phyloP scores from a whole-genome alignment of 2,329 filamentous ascomycete genomes.

The Monascus ruber region DNA sequence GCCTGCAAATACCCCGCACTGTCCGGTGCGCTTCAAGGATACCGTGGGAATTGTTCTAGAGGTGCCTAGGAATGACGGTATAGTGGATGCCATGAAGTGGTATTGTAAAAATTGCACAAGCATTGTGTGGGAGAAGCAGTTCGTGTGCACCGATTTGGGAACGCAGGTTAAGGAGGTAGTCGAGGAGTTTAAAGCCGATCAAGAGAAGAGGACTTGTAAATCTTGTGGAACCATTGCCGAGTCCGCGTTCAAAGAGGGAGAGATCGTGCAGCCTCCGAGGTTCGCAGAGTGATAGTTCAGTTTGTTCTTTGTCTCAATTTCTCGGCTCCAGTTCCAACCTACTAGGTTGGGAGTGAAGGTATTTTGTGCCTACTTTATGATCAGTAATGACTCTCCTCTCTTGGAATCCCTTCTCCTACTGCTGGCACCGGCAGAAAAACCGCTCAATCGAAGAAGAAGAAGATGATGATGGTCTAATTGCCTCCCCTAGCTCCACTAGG shows the following conservation, averaged over 20 bases:
- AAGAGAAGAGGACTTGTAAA: conserved; percentile 60
- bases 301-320: not conserved
- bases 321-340: too few species aligned
- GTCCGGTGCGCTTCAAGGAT: conserved; percentile 82
- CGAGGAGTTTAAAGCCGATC: conserved; percentile 62
- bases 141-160: conserved; percentile 81
- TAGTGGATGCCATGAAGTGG: conserved; percentile 75
- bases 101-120: conserved; percentile 65
- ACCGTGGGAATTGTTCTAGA: conserved; percentile 93
- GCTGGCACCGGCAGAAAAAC: too few species aligned
- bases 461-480: too few species aligned
- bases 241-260: conserved; percentile 26
- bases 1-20: conserved; percentile 90
- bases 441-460: too few species aligned
- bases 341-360: too few species aligned
- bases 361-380: too few species aligned
- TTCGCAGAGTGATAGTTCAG: conserved; percentile 20
- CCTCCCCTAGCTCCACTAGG: too few species aligned
- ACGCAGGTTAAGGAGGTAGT: conserved; percentile 92
- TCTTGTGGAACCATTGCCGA: conserved; percentile 68
- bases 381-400: too few species aligned
- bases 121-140: conserved; percentile 73
- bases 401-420: too few species aligned
- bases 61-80: conserved; percentile 60
- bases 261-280: conserved; percentile 31